Evolutionary conservation across 2,329 filamentous ascomycete species (phyloP).

Genomic region (Calycina herbarum): DNA sequence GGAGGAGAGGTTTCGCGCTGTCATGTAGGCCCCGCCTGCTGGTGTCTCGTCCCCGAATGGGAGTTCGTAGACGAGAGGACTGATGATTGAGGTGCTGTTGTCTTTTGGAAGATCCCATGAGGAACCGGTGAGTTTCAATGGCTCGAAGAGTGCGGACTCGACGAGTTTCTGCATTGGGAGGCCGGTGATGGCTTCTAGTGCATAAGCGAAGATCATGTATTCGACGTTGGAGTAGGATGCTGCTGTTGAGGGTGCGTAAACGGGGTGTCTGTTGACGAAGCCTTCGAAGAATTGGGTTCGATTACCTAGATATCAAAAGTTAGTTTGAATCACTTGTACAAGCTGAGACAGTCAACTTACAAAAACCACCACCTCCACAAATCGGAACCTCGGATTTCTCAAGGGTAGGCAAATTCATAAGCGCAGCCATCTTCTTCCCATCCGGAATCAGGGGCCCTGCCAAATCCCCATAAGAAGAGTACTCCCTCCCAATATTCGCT

Average conservation of each 20-base stretch:
- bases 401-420: background rate
- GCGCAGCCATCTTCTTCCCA: background rate
- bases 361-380: background rate
- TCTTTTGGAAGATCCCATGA: conserved; percentile 26
- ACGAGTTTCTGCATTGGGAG: conserved; percentile 34
- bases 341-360: background rate
- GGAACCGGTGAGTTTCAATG: conserved; percentile 37
- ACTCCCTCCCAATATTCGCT: conserved; percentile 5
- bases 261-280: conserved; percentile 35
- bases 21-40: background rate
- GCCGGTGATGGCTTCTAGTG: conserved; percentile 42
- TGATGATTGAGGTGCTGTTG: conserved; percentile 27
- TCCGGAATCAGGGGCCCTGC: background rate
- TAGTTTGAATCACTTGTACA: background rate
- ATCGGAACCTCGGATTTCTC: background rate
- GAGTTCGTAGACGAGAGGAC: conserved; percentile 26
- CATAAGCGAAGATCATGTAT: conserved; percentile 41
- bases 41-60: background rate
- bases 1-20: background rate
- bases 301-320: background rate
- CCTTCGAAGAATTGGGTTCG: conserved; percentile 15
- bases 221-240: conserved; percentile 42
- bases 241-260: conserved; percentile 36
- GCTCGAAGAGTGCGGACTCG: conserved; percentile 34
- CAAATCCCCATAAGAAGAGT: background rate